A percentile compares a stretch with the other conserved stretches of the same genome.
phyloP scores from a whole-genome alignment of 2,329 filamentous ascomycete genomes.

The Elsinoe australis region DNA sequence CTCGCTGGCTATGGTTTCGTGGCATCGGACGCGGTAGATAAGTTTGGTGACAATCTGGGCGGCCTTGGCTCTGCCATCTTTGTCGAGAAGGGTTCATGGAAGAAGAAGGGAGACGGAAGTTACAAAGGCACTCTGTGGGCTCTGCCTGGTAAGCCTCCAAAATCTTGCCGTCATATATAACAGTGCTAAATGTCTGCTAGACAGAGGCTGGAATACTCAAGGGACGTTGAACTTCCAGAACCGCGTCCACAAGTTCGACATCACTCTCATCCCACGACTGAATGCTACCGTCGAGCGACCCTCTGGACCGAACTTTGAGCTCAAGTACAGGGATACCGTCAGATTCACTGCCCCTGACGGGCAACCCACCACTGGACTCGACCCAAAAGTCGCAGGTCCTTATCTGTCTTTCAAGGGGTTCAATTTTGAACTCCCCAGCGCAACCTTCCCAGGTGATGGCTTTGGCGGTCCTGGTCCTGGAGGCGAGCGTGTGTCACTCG shows the following conservation, averaged over 20 bases:
- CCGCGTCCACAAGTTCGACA: slow-evolving; percentile 59
- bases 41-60: slow-evolving; percentile 61
- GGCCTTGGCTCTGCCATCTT: slow-evolving; percentile 59
- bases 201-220: slow-evolving; percentile 67
- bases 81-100: slow-evolving; percentile 55
- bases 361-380: slow-evolving; percentile 55
- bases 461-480: slow-evolving; percentile 56
- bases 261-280: slow-evolving; percentile 50
- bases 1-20: slow-evolving; percentile 61
- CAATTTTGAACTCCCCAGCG: slow-evolving; percentile 51
- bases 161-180: too few species aligned
- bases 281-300: slow-evolving; percentile 47
- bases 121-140: slow-evolving; percentile 58
- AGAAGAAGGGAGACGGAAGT: slow-evolving; percentile 40
- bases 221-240: slow-evolving; percentile 62
- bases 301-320: slow-evolving; percentile 52
- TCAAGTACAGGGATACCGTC: slow-evolving; percentile 58
- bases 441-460: slow-evolving; percentile 59
- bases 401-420: slow-evolving; percentile 51
- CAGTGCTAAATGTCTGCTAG: slow-evolving; percentile 30
- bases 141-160: slow-evolving; percentile 44
- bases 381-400: slow-evolving; percentile 48
- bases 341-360: slow-evolving; percentile 57
- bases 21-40: slow-evolving; percentile 52
- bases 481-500: slow-evolving; percentile 53